A percentile compares a stretch with the other conserved stretches of the same genome.
Evolutionary conservation across 495 filamentous ascomycete genomes (phyloP).

Genomic region (Hypoxylon perforatum): DNA sequence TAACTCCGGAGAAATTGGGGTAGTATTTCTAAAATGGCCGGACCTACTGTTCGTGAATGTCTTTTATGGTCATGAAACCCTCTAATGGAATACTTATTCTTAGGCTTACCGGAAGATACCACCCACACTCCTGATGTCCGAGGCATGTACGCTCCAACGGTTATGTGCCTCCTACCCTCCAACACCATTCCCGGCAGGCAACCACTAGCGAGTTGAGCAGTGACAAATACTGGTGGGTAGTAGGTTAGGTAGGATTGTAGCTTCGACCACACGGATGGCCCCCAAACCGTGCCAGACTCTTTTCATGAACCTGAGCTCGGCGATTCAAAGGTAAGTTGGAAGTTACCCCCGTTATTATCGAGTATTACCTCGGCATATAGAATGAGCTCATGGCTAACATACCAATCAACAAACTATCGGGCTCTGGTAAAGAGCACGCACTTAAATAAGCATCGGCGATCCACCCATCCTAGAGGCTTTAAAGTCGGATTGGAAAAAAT

Average conservation of each 20-base stretch:
- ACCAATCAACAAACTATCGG: too few species aligned
- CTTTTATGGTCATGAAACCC: background rate
- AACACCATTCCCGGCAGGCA: background rate
- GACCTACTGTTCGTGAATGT: background rate
- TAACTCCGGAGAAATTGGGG: background rate
- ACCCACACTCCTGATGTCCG: background rate
- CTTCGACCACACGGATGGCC: too few species aligned
- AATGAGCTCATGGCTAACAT: too few species aligned
- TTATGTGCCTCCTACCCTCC: conserved; percentile 9
- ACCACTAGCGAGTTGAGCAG: too few species aligned
- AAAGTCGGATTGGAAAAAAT: too few species aligned
- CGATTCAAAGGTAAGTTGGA: background rate
- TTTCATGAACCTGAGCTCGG: background rate
- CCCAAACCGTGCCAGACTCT: too few species aligned
- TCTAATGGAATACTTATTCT: background rate
- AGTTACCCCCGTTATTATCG: background rate
- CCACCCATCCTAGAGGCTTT: too few species aligned
- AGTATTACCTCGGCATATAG: background rate
- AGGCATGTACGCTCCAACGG: conserved; percentile 6
- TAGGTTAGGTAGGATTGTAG: too few species aligned
- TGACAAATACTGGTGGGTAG: too few species aligned
- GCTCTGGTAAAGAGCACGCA: too few species aligned
- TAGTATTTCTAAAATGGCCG: background rate
- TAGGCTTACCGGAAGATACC: background rate
- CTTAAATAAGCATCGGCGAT: too few species aligned